Evolutionary conservation across 1,139 yeast species (phyloP).

Genomic region (Blastobotrys aristatus): DNA sequence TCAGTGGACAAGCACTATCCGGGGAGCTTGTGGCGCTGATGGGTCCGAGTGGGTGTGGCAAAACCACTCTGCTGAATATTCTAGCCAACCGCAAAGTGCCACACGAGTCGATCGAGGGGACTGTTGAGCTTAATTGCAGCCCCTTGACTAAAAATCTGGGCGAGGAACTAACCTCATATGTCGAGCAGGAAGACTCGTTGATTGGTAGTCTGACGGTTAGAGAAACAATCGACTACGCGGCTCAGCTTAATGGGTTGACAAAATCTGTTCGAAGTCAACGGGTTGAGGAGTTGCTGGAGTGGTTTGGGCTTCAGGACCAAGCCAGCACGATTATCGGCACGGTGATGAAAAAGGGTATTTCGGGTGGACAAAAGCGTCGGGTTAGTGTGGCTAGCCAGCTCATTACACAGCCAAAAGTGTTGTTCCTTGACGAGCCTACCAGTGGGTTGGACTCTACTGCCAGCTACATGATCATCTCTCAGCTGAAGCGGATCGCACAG

Average conservation of each 20-base stretch:
- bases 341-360: constrained; percentile 46
- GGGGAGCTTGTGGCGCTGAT: constrained; percentile 36
- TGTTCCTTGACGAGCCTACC: constrained; percentile 42
- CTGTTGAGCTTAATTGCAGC: constrained; percentile 8
- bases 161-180: constrained; percentile 51
- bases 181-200: constrained; percentile 56
- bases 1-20: constrained; percentile 1
- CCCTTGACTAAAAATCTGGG: constrained; percentile 24
- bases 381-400: constrained; percentile 51
- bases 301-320: constrained; percentile 52
- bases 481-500: constrained; percentile 53
- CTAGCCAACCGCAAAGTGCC: constrained; percentile 38
- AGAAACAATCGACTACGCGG: constrained; percentile 52
- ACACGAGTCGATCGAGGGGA: constrained; percentile 8
- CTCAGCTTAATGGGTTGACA: constrained; percentile 42
- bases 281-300: constrained; percentile 50
- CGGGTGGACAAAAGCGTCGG: constrained; percentile 52
- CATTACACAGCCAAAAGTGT: constrained; percentile 44
- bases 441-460: constrained; percentile 22
- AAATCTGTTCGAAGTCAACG: constrained; percentile 42
- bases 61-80: constrained; percentile 43
- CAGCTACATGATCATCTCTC: constrained; percentile 49
- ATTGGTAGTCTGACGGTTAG: constrained; percentile 49
- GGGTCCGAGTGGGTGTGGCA: constrained; percentile 52
- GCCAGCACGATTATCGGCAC: constrained; percentile 52